phyloP scores from a whole-genome alignment of 345 rosid genomes.

The Acer campestre region DNA sequence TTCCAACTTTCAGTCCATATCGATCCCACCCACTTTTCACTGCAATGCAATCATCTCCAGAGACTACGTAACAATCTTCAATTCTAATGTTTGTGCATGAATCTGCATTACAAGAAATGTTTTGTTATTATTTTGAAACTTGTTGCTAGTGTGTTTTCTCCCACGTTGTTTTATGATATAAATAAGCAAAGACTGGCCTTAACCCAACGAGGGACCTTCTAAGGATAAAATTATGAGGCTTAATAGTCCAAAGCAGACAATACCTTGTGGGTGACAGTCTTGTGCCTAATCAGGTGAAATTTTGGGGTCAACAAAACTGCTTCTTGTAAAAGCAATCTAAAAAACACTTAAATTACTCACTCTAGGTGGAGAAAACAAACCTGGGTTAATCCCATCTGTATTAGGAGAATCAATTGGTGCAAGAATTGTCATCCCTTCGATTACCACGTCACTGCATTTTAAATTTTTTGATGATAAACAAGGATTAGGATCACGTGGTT shows the following conservation, averaged over 20 bases:
- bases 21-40: slow-evolving; percentile 82
- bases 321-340: background rate
- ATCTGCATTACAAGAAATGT: slow-evolving; percentile 39
- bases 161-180: too few relatives aligned
- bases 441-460: slow-evolving; percentile 40
- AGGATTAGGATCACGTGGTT: background rate
- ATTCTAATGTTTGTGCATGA: slow-evolving; percentile 67
- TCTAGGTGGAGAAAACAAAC: slow-evolving; percentile 24
- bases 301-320: background rate
- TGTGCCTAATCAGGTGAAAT: too few relatives aligned
- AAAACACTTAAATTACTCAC: background rate
- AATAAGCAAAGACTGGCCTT: too few relatives aligned
- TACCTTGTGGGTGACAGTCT: too few relatives aligned
- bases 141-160: too few relatives aligned
- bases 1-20: slow-evolving; percentile 58
- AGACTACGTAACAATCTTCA: slow-evolving; percentile 65
- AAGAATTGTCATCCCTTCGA: slow-evolving; percentile 55
- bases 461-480: background rate
- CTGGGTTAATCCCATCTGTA: slow-evolving; percentile 90
- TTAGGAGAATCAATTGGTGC: slow-evolving; percentile 77
- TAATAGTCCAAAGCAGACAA: too few relatives aligned
- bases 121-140: too few relatives aligned
- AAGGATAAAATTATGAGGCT: too few relatives aligned
- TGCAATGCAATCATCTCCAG: slow-evolving; percentile 82
- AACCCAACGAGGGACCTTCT: too few relatives aligned